Base-by-base conservation (phyloP, 805 yeast species). In the Saccharomycopsis sp. region DNA sequence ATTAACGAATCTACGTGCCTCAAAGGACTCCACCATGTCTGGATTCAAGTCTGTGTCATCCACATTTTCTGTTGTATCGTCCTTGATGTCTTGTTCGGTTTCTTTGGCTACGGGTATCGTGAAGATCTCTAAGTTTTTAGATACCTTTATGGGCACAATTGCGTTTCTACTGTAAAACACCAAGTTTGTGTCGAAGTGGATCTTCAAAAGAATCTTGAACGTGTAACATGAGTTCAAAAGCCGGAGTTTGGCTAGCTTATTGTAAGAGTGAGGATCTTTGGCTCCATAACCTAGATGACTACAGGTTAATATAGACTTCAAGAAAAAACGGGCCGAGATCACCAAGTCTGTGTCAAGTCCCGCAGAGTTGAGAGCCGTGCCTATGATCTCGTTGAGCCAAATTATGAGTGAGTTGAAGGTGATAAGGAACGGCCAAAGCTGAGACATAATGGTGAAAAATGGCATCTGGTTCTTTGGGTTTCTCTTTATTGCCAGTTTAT, bases 321-420 rank as follows among this genome's bases (percentile, higher is more conserved):
- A 51, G 20, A 59, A 56, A 38, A 22, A 53, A 35, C 60, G 50
- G 2, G 62, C 57, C 20, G 47, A 35, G 24, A 59, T 17, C 15
- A 61, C 63, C 15, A 61, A 24, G 17, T 58, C 60, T 20, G 56
- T 61, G 17, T 52, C 12, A 14, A 58, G 41, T 23, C 63, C 63
- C 14, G 63, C 58, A n/a, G 62, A 58, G 35, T 61, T 61, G n/a
- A 61, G 41, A n/a, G 63, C 63, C 49, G 54, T 62, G 20, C 62
- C 54, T 19, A 61, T 35, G 17, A 56, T 53, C 44, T 58, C 54
- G 49, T 61, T 61, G 23, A 58, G 24, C 63, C 63, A 61, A 29
- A 20, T 55, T 22, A 61, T 15, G 23, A 61, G 22, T 1, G 56
- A 47, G 17, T 52, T 35, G 35, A 50, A 58, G 24, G 53, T 50